These are phyloP conservation scores for Tulasnella sp. DNA, from an alignment of 768 basidiomycete species.

Conservation along the genomic window DNA sequence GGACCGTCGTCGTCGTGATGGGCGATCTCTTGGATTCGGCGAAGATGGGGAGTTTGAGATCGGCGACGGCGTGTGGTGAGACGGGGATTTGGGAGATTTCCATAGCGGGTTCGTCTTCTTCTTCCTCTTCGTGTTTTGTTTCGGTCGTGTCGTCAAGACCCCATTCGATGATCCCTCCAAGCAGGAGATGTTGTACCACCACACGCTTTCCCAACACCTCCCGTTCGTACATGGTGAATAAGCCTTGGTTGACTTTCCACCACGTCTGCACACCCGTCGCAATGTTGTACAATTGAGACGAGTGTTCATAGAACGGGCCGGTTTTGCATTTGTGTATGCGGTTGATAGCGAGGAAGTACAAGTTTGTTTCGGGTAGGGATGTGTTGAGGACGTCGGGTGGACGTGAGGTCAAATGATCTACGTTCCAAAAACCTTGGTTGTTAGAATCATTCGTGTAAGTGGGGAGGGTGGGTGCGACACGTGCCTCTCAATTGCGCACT, in stretches of 20 bases:
- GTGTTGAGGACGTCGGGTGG: constrained; percentile 51
- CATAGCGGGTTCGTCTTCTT: not conserved
- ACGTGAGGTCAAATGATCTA: constrained; percentile 29
- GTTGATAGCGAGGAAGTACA: constrained; percentile 68
- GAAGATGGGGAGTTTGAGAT: not conserved
- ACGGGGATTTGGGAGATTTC: not conserved
- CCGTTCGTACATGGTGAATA: constrained; percentile 95
- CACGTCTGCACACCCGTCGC: constrained; percentile 81
- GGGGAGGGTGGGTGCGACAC: constrained; percentile 17
- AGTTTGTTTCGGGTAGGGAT: constrained; percentile 50
- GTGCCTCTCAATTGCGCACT: constrained; percentile 76
- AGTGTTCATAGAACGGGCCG: constrained; percentile 87
- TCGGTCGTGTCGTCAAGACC: constrained; percentile 24
- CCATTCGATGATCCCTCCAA: constrained; percentile 75
- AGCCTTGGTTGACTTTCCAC: constrained; percentile 78
- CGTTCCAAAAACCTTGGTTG: not conserved
- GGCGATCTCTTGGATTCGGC: too few relatives aligned
- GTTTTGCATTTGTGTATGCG: constrained; percentile 70
- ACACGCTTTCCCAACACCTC: constrained; percentile 90
- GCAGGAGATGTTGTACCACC: constrained; percentile 88
- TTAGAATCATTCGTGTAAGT: not conserved
- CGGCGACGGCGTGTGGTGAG: not conserved
- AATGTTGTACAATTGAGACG: constrained; percentile 77
- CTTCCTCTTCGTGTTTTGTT: too few relatives aligned
- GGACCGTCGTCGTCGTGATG: not conserved